phyloP scores from a whole-genome alignment of 2,329 filamentous ascomycete genomes.

The Taxawa tesnikishii region DNA sequence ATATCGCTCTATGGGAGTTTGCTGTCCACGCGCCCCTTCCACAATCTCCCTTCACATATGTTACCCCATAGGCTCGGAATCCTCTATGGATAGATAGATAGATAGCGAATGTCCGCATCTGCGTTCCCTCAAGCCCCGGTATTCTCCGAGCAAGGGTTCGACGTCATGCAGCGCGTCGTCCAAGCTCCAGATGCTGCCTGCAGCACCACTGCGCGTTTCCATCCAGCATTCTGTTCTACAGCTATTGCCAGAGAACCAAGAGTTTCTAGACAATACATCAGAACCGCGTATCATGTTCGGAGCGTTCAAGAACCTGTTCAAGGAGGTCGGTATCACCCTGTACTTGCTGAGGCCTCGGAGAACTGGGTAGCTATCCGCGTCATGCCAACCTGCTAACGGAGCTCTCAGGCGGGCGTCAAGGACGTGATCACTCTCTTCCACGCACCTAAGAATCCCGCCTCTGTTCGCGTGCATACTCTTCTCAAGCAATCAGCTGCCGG shows the following conservation, averaged over 20 bases:
- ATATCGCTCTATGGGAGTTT: too few relatives aligned
- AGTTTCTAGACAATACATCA: neutral
- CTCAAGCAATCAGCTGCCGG: slow-evolving; percentile 70
- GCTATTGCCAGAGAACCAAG: neutral
- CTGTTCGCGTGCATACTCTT: slow-evolving; percentile 58
- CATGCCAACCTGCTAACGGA: neutral
- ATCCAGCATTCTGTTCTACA: neutral
- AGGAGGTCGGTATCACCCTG: slow-evolving; percentile 24
- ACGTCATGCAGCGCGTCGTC: too few relatives aligned
- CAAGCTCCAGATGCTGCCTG: too few relatives aligned
- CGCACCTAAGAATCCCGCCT: slow-evolving; percentile 61
- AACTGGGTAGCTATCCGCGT: neutral
- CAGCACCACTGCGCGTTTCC: too few relatives aligned
- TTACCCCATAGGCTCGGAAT: too few relatives aligned
- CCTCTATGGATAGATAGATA: too few relatives aligned
- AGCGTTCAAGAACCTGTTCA: slow-evolving; percentile 32
- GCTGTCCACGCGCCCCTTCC: too few relatives aligned
- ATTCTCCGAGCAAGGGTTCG: too few relatives aligned
- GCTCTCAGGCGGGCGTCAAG: slow-evolving; percentile 31
- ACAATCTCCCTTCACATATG: too few relatives aligned
- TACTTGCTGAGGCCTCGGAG: neutral
- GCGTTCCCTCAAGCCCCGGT: too few relatives aligned
- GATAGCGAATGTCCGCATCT: too few relatives aligned
- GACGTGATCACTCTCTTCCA: slow-evolving; percentile 97
- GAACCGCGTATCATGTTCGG: slow-evolving; percentile 6